A percentile compares a stretch with the other conserved stretches of the same genome.
Conservation (phyloP, 805 yeast species). For the Yamadazyma insecticola region DNA sequence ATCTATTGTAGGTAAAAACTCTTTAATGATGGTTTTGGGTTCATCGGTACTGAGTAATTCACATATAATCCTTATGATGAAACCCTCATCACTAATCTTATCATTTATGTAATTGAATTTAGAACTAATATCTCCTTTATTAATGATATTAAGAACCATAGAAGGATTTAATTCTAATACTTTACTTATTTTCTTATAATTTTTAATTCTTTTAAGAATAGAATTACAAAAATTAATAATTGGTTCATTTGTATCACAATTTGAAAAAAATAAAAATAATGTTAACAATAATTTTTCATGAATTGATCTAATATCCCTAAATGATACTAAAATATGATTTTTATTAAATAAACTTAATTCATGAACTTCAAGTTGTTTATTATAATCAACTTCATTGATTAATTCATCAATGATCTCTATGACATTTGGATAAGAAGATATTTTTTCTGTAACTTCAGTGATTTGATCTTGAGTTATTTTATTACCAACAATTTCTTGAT, state of each 20-base stretch:
- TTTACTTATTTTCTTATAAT: no score
- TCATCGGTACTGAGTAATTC: slow-evolving; percentile 28
- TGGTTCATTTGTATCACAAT: slow-evolving; percentile 28
- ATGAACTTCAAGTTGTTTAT: neutral
- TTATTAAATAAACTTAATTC: slow-evolving; percentile 20
- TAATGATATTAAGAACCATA: slow-evolving; percentile 2
- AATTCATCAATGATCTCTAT: slow-evolving; percentile 3
- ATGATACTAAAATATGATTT: slow-evolving; percentile 17
- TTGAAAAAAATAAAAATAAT: slow-evolving; percentile 25
- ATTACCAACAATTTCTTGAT: no score
- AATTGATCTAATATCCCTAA: slow-evolving; percentile 22
- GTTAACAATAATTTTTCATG: slow-evolving; percentile 28
- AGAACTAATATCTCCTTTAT: slow-evolving; percentile 5
- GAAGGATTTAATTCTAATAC: neutral
- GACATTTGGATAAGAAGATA: slow-evolving; percentile 24
- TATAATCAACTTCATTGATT: neutral
- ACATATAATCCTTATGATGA: slow-evolving; percentile 33
- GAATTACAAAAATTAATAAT: slow-evolving; percentile 19
- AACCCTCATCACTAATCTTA: slow-evolving; percentile 17
- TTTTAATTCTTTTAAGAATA: slow-evolving; percentile 19
- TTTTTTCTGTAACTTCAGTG: no score
- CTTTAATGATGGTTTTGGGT: slow-evolving; percentile 35
- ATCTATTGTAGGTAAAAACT: slow-evolving; percentile 39
- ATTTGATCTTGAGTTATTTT: no score
- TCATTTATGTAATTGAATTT: slow-evolving; percentile 8